These are phyloP conservation scores for Trebouxia sp. DNA, from an alignment of 139 green algal species.

Conservation along the genomic window DNA sequence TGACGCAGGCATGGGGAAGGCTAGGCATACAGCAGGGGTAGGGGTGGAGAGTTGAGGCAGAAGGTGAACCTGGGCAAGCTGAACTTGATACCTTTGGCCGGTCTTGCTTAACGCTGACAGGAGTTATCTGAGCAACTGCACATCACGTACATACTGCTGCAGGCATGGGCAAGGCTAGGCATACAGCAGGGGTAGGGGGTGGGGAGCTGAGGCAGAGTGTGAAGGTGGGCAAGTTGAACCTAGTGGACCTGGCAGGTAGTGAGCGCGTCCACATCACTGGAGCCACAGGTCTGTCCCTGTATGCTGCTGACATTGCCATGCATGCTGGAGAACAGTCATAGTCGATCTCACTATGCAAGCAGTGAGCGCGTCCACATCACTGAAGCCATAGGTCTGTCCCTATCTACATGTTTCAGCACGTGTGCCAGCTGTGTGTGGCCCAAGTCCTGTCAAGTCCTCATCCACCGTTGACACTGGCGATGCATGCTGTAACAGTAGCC, in stretches of 20 bases:
- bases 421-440: too few relatives aligned
- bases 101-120: neutral
- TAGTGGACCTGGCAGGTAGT: slow-evolving; percentile 94
- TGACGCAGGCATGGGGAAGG: too few relatives aligned
- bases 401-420: too few relatives aligned
- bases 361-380: slow-evolving; percentile 93
- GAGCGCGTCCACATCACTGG: slow-evolving; percentile 95
- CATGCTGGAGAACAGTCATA: neutral
- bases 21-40: too few relatives aligned
- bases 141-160: neutral
- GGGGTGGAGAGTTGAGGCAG: too few relatives aligned
- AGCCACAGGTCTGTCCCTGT: slow-evolving; percentile 59
- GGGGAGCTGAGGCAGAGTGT: slow-evolving; percentile 35
- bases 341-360: too few relatives aligned
- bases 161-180: slow-evolving; percentile 33
- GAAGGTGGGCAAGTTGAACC: slow-evolving; percentile 95
- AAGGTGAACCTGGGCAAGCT: too few relatives aligned
- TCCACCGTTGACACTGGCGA: too few relatives aligned
- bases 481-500: too few relatives aligned
- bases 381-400: slow-evolving; percentile 68
- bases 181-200: neutral
- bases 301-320: neutral
- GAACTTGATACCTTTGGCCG: too few relatives aligned
- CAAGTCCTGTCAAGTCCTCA: too few relatives aligned
- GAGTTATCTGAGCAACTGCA: neutral